Percentiles rank a stretch among this genome's conserved stretches.
phyloP scores from a whole-genome alignment of 495 filamentous ascomycete species.

The Cercophora samala region DNA sequence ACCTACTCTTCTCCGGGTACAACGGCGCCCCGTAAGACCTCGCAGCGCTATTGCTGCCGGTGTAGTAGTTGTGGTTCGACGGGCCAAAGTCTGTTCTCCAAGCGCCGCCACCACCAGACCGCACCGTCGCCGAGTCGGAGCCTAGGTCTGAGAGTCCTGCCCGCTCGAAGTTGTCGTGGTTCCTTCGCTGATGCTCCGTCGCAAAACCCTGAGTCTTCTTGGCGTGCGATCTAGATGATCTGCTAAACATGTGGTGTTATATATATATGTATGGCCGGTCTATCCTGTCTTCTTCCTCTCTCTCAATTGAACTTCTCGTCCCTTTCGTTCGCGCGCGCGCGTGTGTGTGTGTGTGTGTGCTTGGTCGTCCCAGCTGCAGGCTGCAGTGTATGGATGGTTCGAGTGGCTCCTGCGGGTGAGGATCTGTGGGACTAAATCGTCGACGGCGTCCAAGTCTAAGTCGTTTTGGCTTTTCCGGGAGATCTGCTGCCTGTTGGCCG shows the following conservation, averaged over 20 bases:
- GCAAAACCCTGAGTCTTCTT: conserved; percentile 36
- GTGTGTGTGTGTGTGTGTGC: too few species aligned
- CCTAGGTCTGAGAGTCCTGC: conserved; percentile 41
- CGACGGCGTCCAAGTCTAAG: conserved; percentile 9
- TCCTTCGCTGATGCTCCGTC: conserved; percentile 35
- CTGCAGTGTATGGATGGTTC: conserved; percentile 13
- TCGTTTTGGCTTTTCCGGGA: conserved; percentile 24
- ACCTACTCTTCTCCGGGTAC: conserved; percentile 49
- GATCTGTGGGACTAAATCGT: conserved; percentile 12
- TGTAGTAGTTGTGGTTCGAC: conserved; percentile 27
- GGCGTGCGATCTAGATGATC: conserved; percentile 35
- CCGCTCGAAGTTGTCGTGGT: conserved; percentile 33
- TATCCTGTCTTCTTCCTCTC: background rate
- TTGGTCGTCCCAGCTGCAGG: conserved; percentile 10
- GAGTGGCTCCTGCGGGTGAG: background rate
- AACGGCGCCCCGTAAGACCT: conserved; percentile 30
- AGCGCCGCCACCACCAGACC: conserved; percentile 33
- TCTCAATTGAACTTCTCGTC: background rate
- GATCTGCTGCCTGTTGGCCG: conserved; percentile 29
- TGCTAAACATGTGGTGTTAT: conserved; percentile 47
- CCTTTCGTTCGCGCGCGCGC: background rate
- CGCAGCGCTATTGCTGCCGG: conserved; percentile 25
- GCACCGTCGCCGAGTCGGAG: conserved; percentile 37
- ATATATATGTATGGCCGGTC: conserved; percentile 1
- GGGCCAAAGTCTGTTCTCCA: conserved; percentile 38